Evolutionary conservation across 2,329 filamentous ascomycete species (phyloP), one percentile per base, ranked within the genome.

Genomic region (Keithomyces neogunnii): DNA sequence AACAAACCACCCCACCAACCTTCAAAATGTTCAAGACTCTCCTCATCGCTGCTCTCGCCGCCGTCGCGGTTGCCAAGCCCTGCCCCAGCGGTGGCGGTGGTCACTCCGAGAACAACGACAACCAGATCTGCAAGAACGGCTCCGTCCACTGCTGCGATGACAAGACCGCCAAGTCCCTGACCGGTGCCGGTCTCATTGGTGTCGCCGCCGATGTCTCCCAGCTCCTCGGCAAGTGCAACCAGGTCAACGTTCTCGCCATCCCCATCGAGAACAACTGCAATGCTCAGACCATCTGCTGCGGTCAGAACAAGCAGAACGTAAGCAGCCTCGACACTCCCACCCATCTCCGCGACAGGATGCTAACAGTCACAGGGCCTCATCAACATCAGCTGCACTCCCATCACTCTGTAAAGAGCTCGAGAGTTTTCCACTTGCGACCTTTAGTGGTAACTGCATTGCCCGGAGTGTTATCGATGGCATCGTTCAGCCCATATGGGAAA

Each of bases 11-110:
- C 39, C 7, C 39, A 42, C 30, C 26, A 46, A 30, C 31, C 44
- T 46, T 46, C 44, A 46, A 32, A 19, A 46, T 46, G 44, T 46
- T 46, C 44, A 46, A 46, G 44, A 11, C 44, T 26, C 13, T 19
- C 19, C 19, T 46, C 44, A 46, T 46, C 44, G 13, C 35, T 31
- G 44, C 44, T 46, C 32, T 46, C 30, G 44, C 44, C 19, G 44
- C 44, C 44, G 44, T 46, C 31, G 44, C 44, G n/a, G 44, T 29
- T 19, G 44, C 44, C 31, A 10, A 33, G 4, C 44, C 44, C 30
- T 6, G 5, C 39, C 7, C 13, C 39, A 42, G 19, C 7, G 19
- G 19, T 8, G 39, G 39, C 19, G 39, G 19, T n/a, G 7, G 7
- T 7, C 6, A 32, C 28, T 5, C 5, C 3, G 10, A 1, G 2